phyloP scores from a whole-genome alignment of 1,284 basidiomycete genomes.

The Ustilago cynodontis region DNA sequence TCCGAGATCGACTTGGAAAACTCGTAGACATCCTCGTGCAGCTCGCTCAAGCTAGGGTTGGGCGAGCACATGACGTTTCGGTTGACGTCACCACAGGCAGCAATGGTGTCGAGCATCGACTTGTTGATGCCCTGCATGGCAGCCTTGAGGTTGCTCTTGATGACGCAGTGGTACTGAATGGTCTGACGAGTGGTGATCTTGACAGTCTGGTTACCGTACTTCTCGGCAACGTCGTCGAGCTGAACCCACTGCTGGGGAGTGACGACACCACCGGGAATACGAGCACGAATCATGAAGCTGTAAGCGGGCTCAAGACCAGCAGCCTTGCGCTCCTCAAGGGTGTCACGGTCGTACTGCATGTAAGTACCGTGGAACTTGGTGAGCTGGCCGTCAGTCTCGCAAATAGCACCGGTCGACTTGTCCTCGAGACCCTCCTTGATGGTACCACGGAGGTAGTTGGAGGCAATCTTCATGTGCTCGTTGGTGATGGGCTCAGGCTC shows the following conservation, averaged over 20 bases:
- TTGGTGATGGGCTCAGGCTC: conserved; percentile 98
- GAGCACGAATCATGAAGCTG: conserved; percentile 98
- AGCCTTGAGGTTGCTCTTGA: conserved; percentile 95
- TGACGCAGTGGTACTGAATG: conserved; percentile 99
- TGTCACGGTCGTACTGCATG: conserved; percentile 89
- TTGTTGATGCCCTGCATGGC: conserved; percentile 97
- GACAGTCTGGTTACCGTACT: conserved; percentile 92
- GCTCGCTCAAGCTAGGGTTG: conserved; percentile 85
- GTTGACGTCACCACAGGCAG: conserved; percentile 98
- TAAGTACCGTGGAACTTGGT: conserved; percentile 94
- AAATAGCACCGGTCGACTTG: conserved; percentile 86
- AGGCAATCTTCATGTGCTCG: conserved; percentile 99
- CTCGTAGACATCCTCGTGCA: conserved; percentile 86
- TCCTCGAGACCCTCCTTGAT: conserved; percentile 91
- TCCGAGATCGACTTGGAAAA: conserved; percentile 89
- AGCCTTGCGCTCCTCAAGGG: conserved; percentile 92
- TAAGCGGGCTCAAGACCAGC: conserved; percentile 96
- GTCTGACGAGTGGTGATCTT: conserved; percentile 98
- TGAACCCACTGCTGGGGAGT: conserved; percentile 90
- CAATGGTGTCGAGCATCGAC: conserved; percentile 91
- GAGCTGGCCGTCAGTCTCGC: conserved; percentile 89
- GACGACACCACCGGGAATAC: conserved; percentile 96
- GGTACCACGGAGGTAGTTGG: conserved; percentile 92
- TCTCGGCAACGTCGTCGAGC: conserved; percentile 95
- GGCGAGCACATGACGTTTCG: conserved; percentile 92